Percentiles rank a stretch among this genome's conserved stretches.
Evolutionary conservation across 176 grass and related monocot species (phyloP).

Genomic region (Calamus simplicifolius): DNA sequence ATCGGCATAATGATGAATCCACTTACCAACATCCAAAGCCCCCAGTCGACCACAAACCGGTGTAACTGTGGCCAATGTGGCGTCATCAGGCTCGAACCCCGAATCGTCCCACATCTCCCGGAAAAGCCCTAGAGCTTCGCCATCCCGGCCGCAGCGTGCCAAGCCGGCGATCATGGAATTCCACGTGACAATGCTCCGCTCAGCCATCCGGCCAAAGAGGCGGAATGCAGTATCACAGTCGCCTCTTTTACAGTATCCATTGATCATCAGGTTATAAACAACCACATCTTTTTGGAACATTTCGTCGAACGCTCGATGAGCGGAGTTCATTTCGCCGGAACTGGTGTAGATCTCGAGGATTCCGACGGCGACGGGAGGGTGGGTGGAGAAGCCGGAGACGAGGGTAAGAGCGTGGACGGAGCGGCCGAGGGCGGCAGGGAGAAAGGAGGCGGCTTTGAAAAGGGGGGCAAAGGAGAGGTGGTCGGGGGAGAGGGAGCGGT

Average conservation of each 20-base stretch:
- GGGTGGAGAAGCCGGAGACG: slow-evolving; percentile 35
- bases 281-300: slow-evolving; percentile 31
- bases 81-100: slow-evolving; percentile 32
- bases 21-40: slow-evolving; percentile 23
- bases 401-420: slow-evolving; percentile 39
- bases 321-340: slow-evolving; percentile 4
- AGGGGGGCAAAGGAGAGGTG: slow-evolving; percentile 25
- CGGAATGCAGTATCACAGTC: not conserved
- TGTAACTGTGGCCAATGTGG: slow-evolving; percentile 29
- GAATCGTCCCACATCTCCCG: slow-evolving; percentile 28
- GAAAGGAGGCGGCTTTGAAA: slow-evolving; percentile 20
- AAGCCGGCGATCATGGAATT: slow-evolving; percentile 40
- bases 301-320: slow-evolving; percentile 36
- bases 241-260: slow-evolving; percentile 12
- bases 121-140: slow-evolving; percentile 26
- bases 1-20: slow-evolving; percentile 29
- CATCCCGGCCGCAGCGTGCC: slow-evolving; percentile 14
- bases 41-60: slow-evolving; percentile 41
- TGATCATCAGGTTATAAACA: slow-evolving; percentile 13
- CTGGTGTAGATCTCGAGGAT: slow-evolving; percentile 25
- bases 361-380: slow-evolving; percentile 30
- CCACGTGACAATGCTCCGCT: slow-evolving; percentile 50
- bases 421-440: slow-evolving; percentile 6
- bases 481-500: slow-evolving; percentile 13
- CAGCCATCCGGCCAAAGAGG: slow-evolving; percentile 1